These are phyloP conservation scores for Arthonia radiata DNA, from an alignment of 495 filamentous ascomycete species.

Conservation along the genomic window DNA sequence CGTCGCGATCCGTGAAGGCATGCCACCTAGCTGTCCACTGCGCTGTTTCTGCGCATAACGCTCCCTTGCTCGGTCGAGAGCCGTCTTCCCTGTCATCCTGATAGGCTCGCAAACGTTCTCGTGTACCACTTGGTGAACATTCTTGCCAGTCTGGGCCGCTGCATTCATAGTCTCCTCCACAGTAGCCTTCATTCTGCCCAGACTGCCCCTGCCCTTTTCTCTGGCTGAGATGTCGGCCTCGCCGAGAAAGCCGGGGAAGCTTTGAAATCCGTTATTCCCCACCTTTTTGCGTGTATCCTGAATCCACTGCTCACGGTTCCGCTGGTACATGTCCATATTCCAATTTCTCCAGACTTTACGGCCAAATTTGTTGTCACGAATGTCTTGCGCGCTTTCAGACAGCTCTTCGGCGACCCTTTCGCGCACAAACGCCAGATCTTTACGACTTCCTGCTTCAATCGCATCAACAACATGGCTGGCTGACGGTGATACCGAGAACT, in stretches of 20 bases:
- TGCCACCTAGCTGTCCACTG: too few species aligned
- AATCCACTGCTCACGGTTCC: slow-evolving; percentile 43
- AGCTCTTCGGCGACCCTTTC: slow-evolving; percentile 43
- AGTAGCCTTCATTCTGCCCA: too few species aligned
- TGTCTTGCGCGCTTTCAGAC: slow-evolving; percentile 28
- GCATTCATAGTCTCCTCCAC: too few species aligned
- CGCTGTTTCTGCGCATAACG: too few species aligned
- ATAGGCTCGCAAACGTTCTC: too few species aligned
- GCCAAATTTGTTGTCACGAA: slow-evolving; percentile 53
- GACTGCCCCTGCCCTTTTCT: too few species aligned
- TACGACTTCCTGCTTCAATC: slow-evolving; percentile 43
- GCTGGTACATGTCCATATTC: slow-evolving; percentile 68
- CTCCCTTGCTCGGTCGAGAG: too few species aligned
- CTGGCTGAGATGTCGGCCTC: too few species aligned
- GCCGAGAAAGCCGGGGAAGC: slow-evolving; percentile 1
- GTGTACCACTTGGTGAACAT: too few species aligned
- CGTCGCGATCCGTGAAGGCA: too few species aligned
- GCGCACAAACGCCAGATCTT: slow-evolving; percentile 37
- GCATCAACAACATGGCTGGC: slow-evolving; percentile 62
- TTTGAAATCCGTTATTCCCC: background rate
- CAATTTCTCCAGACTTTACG: slow-evolving; percentile 77
- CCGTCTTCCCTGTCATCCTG: too few species aligned
- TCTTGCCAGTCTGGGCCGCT: too few species aligned
- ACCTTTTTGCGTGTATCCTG: slow-evolving; percentile 18
- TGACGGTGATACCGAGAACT: slow-evolving; percentile 41